A percentile compares a stretch with the other conserved stretches of the same genome.
Evolutionary conservation across 208 protist genomes (phyloP).

Genomic region (Acanthamoeba healyi): DNA sequence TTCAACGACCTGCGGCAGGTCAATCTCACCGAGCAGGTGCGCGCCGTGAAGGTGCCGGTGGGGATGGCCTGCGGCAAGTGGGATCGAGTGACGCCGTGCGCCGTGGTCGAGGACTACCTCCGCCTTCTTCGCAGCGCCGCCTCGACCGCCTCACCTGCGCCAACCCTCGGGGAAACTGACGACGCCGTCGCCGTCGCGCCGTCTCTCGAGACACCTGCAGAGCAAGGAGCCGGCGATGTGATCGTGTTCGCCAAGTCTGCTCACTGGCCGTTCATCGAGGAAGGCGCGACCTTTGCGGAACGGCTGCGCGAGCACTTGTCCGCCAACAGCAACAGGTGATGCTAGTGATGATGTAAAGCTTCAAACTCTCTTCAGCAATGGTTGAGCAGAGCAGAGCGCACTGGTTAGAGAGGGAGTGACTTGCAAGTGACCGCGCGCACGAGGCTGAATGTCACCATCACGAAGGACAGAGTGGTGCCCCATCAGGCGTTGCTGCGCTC

Average conservation of each 20-base stretch:
- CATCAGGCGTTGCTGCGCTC: not conserved
- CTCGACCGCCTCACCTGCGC: not conserved
- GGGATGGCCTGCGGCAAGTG: constrained; percentile 38
- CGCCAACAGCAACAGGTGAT: not conserved
- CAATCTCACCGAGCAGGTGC: constrained; percentile 11
- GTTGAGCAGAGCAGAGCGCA: too few relatives aligned
- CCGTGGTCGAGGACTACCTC: constrained; percentile 25
- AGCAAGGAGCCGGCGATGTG: not conserved
- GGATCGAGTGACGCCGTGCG: constrained; percentile 6
- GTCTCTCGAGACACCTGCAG: not conserved
- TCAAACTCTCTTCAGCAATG: too few relatives aligned
- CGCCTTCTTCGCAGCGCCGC: not conserved
- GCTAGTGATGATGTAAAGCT: too few relatives aligned
- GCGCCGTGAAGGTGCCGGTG: not conserved
- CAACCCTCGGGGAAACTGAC: not conserved
- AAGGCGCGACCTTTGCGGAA: not conserved
- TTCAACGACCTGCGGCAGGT: constrained; percentile 6
- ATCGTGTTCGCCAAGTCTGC: not conserved
- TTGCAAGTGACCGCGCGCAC: too few relatives aligned
- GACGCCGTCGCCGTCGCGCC: not conserved
- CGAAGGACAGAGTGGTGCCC: too few relatives aligned
- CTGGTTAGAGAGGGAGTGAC: too few relatives aligned
- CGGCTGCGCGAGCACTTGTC: not conserved
- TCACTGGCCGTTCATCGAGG: constrained; percentile 60
- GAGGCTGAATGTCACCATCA: too few relatives aligned